phyloP scores from a whole-genome alignment of 2,329 filamentous ascomycete species.

The Trichophyton verrucosum region DNA sequence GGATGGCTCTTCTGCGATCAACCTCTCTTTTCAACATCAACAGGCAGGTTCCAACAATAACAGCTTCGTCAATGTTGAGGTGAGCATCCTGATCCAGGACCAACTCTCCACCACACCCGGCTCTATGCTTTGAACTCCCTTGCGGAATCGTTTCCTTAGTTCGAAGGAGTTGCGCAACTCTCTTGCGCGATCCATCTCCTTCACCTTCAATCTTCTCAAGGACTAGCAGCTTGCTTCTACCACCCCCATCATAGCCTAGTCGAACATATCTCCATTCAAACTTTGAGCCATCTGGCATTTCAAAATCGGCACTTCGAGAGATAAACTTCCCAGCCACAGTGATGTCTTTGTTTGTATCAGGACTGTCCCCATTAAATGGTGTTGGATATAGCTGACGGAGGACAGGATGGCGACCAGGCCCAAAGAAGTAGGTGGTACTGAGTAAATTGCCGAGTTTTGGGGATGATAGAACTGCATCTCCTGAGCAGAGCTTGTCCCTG shows the following conservation, averaged over 20 bases:
- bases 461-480: slow-evolving; percentile 37
- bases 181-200: not conserved
- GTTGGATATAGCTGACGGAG: slow-evolving; percentile 23
- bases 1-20: slow-evolving; percentile 43
- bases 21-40: slow-evolving; percentile 55
- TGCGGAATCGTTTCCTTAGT: slow-evolving; percentile 30
- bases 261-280: slow-evolving; percentile 47
- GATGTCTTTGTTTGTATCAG: slow-evolving; percentile 2
- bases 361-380: not conserved
- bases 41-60: slow-evolving; percentile 46
- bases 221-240: slow-evolving; percentile 19
- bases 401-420: slow-evolving; percentile 41
- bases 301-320: slow-evolving; percentile 38
- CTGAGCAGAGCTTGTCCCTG: slow-evolving; percentile 37
- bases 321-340: slow-evolving; percentile 29
- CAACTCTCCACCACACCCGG: slow-evolving; percentile 36
- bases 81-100: slow-evolving; percentile 40
- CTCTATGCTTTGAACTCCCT: slow-evolving; percentile 25
- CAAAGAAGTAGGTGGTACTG: slow-evolving; percentile 48
- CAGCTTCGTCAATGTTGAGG: slow-evolving; percentile 30
- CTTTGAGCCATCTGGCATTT: slow-evolving; percentile 35
- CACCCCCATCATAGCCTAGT: slow-evolving; percentile 24
- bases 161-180: slow-evolving; percentile 31
- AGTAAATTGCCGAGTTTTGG: slow-evolving; percentile 28
- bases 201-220: slow-evolving; percentile 14